Conservation (phyloP, 495 filamentous ascomycete genomes). For the Neurospora sp. region DNA sequence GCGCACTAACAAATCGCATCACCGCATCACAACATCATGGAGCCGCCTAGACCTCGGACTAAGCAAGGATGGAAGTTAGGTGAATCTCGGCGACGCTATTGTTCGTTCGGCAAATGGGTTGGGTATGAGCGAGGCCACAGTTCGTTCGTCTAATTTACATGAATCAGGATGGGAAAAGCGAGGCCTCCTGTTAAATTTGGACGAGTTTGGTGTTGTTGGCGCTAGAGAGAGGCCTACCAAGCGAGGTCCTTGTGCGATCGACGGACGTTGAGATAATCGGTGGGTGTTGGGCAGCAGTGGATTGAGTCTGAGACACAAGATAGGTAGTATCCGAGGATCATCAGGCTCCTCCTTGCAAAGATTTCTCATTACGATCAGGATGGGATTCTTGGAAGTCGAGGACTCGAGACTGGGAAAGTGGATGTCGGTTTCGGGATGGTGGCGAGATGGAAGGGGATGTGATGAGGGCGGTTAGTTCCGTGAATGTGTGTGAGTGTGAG, state of each 20-base stretch:
- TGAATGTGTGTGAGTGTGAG: not conserved
- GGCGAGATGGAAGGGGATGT: not conserved
- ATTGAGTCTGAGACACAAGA: not conserved
- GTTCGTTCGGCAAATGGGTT: not conserved
- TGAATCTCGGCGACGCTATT: too few species aligned
- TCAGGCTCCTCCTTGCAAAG: not conserved
- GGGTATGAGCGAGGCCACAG: not conserved
- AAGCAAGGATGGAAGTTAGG: not conserved
- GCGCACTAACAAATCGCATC: not conserved
- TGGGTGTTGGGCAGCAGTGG: not conserved
- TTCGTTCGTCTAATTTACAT: not conserved
- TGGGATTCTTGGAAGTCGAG: not conserved
- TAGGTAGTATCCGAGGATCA: not conserved
- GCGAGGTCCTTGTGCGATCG: not conserved
- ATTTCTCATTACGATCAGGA: not conserved
- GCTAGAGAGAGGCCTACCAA: not conserved
- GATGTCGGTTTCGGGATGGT: not conserved
- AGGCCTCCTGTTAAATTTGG: not conserved
- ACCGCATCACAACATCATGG: not conserved
- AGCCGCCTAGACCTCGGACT: not conserved
- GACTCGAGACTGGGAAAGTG: not conserved
- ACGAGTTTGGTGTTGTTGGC: not conserved
- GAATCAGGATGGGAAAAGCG: not conserved
- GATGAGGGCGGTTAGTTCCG: not conserved
- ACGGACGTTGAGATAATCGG: not conserved